These are phyloP conservation scores for Scedosporium minutisporum DNA, from an alignment of 2,329 filamentous ascomycete genomes.

Conservation along the genomic window DNA sequence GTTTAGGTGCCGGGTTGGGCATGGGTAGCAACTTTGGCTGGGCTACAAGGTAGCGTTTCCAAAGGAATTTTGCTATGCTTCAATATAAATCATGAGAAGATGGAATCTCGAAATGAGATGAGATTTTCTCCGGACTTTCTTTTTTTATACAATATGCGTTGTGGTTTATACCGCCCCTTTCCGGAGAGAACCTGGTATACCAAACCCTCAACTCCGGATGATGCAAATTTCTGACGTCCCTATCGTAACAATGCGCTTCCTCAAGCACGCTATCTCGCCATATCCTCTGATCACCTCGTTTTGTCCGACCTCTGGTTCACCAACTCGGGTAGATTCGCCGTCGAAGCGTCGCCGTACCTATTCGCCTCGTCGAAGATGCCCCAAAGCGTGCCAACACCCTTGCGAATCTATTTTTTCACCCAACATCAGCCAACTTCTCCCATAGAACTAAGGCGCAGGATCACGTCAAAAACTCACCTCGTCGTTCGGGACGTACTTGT, in stretches of 20 bases:
- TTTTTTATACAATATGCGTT: not conserved
- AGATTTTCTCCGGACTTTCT: not conserved
- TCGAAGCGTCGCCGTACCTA: constrained; percentile 28
- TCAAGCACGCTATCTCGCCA: not conserved
- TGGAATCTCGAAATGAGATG: not conserved
- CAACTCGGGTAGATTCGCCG: constrained; percentile 12
- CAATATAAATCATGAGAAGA: not conserved
- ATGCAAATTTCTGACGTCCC: not conserved
- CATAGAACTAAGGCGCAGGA: not conserved
- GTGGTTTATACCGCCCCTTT: not conserved
- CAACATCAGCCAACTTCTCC: not conserved
- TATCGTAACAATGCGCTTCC: not conserved
- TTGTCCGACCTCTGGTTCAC: not conserved
- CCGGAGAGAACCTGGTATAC: constrained; percentile 2
- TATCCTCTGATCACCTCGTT: not conserved
- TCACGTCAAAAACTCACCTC: constrained; percentile 19
- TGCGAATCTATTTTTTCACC: constrained; percentile 20
- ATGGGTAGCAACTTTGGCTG: constrained; percentile 52
- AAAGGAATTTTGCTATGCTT: not conserved
- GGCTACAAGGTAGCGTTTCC: constrained; percentile 25
- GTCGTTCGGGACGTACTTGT: constrained; percentile 30
- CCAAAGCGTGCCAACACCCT: constrained; percentile 27
- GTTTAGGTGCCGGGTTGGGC: constrained; percentile 39
- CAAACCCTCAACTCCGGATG: constrained; percentile 1
- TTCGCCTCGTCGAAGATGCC: constrained; percentile 31